Evolutionary conservation across 164 flowering plant species (phyloP).

Genomic region (Tetrastigma voinierianum): DNA sequence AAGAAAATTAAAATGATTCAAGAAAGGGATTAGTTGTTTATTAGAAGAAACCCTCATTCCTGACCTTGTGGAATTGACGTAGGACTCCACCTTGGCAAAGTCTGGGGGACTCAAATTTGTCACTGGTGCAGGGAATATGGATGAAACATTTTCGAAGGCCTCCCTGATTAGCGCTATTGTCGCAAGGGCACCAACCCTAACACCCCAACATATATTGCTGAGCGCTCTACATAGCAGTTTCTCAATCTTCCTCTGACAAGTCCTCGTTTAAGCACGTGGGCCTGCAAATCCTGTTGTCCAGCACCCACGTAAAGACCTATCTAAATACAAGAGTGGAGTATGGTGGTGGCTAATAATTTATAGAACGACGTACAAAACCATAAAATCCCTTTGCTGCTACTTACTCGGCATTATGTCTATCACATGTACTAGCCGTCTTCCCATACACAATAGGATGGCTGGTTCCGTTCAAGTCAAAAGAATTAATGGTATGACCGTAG

Average conservation of each 20-base stretch:
- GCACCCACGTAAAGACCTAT: too few species aligned
- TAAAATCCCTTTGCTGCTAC: too few species aligned
- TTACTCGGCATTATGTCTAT: neutral
- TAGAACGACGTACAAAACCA: too few species aligned
- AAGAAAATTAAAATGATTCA: neutral
- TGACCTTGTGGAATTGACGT: slow-evolving; percentile 20
- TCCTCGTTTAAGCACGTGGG: neutral
- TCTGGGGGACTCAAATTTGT: neutral
- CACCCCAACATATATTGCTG: neutral
- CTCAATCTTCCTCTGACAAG: slow-evolving; percentile 29
- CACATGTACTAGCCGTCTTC: slow-evolving; percentile 1
- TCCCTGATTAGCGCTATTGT: neutral
- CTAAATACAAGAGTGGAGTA: too few species aligned
- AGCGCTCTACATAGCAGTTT: slow-evolving; percentile 11
- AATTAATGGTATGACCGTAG: slow-evolving; percentile 23
- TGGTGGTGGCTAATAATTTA: too few species aligned
- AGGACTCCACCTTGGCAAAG: slow-evolving; percentile 1
- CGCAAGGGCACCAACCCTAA: slow-evolving; percentile 22
- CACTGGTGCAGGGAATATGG: slow-evolving; percentile 7
- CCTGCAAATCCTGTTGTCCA: slow-evolving; percentile 6
- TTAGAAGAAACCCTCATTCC: too few species aligned
- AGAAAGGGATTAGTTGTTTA: neutral
- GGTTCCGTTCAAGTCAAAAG: slow-evolving; percentile 10
- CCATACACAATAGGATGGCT: slow-evolving; percentile 17
- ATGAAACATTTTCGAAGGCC: neutral